Base-by-base conservation (phyloP, 805 yeast genomes). In the Pichia kluyveri region DNA sequence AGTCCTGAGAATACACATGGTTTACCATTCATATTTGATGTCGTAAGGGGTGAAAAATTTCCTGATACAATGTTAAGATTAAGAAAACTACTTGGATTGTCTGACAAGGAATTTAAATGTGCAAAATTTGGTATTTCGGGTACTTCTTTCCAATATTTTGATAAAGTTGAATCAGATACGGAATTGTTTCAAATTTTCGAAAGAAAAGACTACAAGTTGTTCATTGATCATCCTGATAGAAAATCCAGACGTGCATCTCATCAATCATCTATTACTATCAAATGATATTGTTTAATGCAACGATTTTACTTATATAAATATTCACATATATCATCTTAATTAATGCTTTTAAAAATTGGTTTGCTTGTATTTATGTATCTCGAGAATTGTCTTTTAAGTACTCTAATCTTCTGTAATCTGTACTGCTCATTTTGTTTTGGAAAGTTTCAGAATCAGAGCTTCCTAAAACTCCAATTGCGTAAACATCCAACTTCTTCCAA, bases 211-310 rank as follows among this genome's bases (percentile, higher is more conserved):
- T 53, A 53, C 50, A 72, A 71, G 32, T 67, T 93, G 45, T 95
- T 90, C 28, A 69, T 93, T 60, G 96, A 93, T 60, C 96, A 87
- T 59, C 89, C 93, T 1, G 96, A 88, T 61, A 77, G 93, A 59
- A 70, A 80, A 40, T 75, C 81, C n/a, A 73, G 82, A 50, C 72
- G 76, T 47, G 72, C 68, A 7, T 59, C 75, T 8, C 66, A 67
- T 51, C 81, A 77, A 58, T 74, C 81, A 48, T 82, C 85, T 19
- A 81, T 81, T 63, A 73, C 74, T 43, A 79, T 80, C 49, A 78
- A 74, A 59, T 70, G 63, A 36, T 40, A n/a, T 11, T 18, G 19
- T 14, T 28, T 40, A 30, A 23, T 23, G 26, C 5, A 5, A 23
- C 26, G 7, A 23, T 23, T 23, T 23, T 23, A 23, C 26, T 23